phyloP scores from a whole-genome alignment of 2,329 filamentous ascomycete species.

The Exutisphaerella laricina region DNA sequence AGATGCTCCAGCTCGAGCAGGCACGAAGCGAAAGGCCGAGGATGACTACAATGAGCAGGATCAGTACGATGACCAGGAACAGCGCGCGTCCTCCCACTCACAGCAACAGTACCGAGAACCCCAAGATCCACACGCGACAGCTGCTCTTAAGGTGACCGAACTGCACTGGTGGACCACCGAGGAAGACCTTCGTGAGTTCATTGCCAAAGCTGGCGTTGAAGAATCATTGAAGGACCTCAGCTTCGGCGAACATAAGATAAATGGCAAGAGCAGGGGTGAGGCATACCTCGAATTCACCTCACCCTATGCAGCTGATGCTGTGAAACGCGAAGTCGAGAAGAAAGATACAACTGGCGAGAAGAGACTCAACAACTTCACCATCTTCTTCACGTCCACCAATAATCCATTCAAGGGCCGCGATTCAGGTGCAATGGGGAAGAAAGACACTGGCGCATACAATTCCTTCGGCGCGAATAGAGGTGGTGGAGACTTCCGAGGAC shows the following conservation, averaged over 20 bases:
- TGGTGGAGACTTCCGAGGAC: slow-evolving; percentile 41
- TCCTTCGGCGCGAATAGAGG: slow-evolving; percentile 41
- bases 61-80: slow-evolving; percentile 7
- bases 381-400: slow-evolving; percentile 13
- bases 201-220: slow-evolving; percentile 64
- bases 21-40: slow-evolving; percentile 57
- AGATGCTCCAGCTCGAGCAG: slow-evolving; percentile 25
- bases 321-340: slow-evolving; percentile 64
- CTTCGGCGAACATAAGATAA: slow-evolving; percentile 98
- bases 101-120: slow-evolving; percentile 36
- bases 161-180: slow-evolving; percentile 97
- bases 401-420: slow-evolving; percentile 45
- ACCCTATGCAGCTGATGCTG: slow-evolving; percentile 76
- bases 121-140: slow-evolving; percentile 55
- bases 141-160: slow-evolving; percentile 79
- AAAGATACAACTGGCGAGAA: slow-evolving; percentile 16
- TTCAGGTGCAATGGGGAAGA: slow-evolving; percentile 31
- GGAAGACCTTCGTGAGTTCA: slow-evolving; percentile 86
- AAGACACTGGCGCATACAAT: slow-evolving; percentile 34
- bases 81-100: slow-evolving; percentile 16
- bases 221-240: slow-evolving; percentile 85
- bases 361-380: slow-evolving; percentile 71
- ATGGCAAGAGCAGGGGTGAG: slow-evolving; percentile 94
- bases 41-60: slow-evolving; percentile 35
- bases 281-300: slow-evolving; percentile 81